Evolutionary conservation across 116 monocot genomes (phyloP), one percentile per base, ranked within the genome.

Genomic region (Papilionanthe hybrid): DNA sequence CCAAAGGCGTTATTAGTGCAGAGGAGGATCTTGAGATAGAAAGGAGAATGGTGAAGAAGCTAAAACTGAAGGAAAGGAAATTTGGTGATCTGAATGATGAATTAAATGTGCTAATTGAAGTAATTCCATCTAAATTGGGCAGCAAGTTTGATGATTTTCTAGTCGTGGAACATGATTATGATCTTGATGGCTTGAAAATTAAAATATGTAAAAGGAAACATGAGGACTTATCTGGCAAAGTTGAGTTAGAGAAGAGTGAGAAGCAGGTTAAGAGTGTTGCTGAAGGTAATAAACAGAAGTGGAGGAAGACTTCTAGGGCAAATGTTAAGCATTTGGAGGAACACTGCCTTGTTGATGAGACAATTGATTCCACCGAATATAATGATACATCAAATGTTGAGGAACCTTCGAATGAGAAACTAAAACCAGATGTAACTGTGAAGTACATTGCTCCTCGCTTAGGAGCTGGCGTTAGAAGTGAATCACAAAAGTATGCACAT

Each of bases 361-460:
- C 67, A 25, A 42, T 9, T 80, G 78, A 32, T 18, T 72, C 23
- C 47, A 37, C n/a, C n/a, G 30, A 81, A 37, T 53, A 75, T 30
- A 41, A 42, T 25, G 60, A 43, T 41, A n/a, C 15, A 48, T 22
- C 50, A 32, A 53, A 72, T 75, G 27, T 19, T 17, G 73, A 87
- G 58, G 86, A 86, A 25, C 60, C 49, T 77, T 53, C 25, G 57
- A 29, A 65, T 42, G 67, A 75, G 20, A 41, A 44, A 72, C 22
- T 19, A 11, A 58, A 63, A 25, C 45, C 23, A 23, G 76, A 37
- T 53, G 30, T 42, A 17, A 82, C 41, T 72, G 72, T 67, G 55
- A 92, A 89, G 63, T 95, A 99, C 88, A 85, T 95, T 42, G 79
- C 90, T 29, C 99, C 99, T 65, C 91, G 87, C 27, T 72, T 91